Percentiles rank a stretch among this genome's conserved stretches.
These are phyloP conservation scores for Anethum foeniculum DNA, from an alignment of 140 eudicot species.

Conservation along the genomic window DNA sequence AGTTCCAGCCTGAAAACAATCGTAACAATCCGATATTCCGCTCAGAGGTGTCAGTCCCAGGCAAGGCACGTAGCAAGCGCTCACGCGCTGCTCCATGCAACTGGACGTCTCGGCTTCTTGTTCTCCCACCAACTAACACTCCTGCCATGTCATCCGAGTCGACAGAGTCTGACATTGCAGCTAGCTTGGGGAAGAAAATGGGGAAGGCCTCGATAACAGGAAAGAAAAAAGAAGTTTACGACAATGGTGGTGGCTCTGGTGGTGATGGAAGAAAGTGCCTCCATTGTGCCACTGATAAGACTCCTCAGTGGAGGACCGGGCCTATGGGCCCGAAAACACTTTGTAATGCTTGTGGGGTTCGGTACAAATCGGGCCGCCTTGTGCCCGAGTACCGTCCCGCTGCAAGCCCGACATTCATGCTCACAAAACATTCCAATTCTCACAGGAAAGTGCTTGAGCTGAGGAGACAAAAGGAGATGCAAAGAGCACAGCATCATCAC, in stretches of 20 bases:
- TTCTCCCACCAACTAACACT: slow-evolving; percentile 9
- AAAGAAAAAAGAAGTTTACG: slow-evolving; percentile 9
- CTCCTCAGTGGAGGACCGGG: slow-evolving; percentile 54
- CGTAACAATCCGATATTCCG: slow-evolving; percentile 25
- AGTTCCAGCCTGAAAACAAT: slow-evolving; percentile 9
- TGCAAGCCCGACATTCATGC: slow-evolving; percentile 45
- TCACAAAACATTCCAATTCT: slow-evolving; percentile 47
- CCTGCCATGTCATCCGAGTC: slow-evolving; percentile 11
- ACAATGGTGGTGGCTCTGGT: slow-evolving; percentile 2
- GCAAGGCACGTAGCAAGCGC: slow-evolving; percentile 42
- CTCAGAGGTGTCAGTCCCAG: slow-evolving; percentile 28
- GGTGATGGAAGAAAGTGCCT: slow-evolving; percentile 27
- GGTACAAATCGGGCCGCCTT: slow-evolving; percentile 47
- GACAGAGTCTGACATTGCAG: slow-evolving; percentile 3
- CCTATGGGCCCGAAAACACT: slow-evolving; percentile 50
- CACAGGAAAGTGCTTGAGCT: slow-evolving; percentile 49
- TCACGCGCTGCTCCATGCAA: slow-evolving; percentile 36
- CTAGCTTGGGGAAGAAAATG: slow-evolving; percentile 5
- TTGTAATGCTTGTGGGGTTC: slow-evolving; percentile 47
- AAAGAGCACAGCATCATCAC: slow-evolving; percentile 5
- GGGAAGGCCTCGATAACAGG: neutral
- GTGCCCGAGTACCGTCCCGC: slow-evolving; percentile 61
- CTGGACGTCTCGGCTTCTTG: slow-evolving; percentile 36
- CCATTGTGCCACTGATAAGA: slow-evolving; percentile 47
- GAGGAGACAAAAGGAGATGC: slow-evolving; percentile 44